A percentile compares a stretch with the other conserved stretches of the same genome.
phyloP scores from a whole-genome alignment of 805 yeast genomes.

The Ogataea nakhonphanomensis region DNA sequence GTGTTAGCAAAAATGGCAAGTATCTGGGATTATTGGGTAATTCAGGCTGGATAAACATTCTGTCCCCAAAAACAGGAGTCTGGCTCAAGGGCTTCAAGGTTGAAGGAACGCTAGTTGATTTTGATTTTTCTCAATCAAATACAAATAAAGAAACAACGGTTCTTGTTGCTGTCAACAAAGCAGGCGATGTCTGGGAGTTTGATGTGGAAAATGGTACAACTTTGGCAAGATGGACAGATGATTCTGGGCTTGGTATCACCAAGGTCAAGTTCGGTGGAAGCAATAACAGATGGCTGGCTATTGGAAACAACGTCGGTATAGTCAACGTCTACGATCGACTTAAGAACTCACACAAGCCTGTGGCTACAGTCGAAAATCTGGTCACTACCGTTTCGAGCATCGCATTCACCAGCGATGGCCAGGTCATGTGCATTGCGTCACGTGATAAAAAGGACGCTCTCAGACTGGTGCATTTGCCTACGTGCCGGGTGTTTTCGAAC shows the following conservation, averaged over 20 bases:
- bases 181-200: constrained; percentile 92
- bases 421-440: constrained; percentile 79
- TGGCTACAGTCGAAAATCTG: constrained; percentile 68
- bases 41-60: constrained; percentile 85
- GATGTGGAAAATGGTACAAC: constrained; percentile 49
- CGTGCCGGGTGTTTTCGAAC: constrained; percentile 80
- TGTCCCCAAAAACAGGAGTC: constrained; percentile 76
- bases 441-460: constrained; percentile 83
- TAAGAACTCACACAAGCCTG: constrained; percentile 39
- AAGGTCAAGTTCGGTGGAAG: constrained; percentile 68
- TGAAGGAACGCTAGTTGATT: constrained; percentile 83
- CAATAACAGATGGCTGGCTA: constrained; percentile 75
- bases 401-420: constrained; percentile 83
- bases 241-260: constrained; percentile 82
- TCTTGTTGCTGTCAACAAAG: constrained; percentile 58
- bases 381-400: constrained; percentile 76
- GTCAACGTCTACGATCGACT: constrained; percentile 78
- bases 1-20: constrained; percentile 67
- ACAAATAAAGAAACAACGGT: constrained; percentile 37
- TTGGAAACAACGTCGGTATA: constrained; percentile 86
- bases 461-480: constrained; percentile 81
- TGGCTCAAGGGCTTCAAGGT: constrained; percentile 85
- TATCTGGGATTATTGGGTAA: constrained; percentile 76
- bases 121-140: constrained; percentile 50
- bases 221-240: constrained; percentile 75